A percentile compares a stretch with the other conserved stretches of the same genome.
phyloP scores from a whole-genome alignment of 2,329 filamentous ascomycete species.

The Coniochaeta sp. region DNA sequence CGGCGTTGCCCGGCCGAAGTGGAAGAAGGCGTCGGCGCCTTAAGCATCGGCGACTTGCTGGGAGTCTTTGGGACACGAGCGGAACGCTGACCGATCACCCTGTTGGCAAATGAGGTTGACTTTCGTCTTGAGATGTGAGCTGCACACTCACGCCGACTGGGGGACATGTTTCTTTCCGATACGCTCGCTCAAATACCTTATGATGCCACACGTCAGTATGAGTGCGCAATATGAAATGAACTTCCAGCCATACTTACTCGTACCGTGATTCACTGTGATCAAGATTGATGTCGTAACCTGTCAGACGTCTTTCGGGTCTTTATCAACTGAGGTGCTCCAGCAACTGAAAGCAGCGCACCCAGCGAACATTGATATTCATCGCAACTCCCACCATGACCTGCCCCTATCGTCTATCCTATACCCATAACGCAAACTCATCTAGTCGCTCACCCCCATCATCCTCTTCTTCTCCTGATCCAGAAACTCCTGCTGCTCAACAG shows the following conservation, averaged over 20 bases:
- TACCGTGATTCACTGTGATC: too few species aligned
- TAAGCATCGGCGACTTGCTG: neutral
- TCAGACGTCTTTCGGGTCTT: too few species aligned
- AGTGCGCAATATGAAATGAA: neutral
- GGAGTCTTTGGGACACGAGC: neutral
- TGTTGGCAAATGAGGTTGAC: too few species aligned
- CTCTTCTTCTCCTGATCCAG: conserved; percentile 29
- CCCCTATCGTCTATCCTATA: neutral
- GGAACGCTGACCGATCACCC: too few species aligned
- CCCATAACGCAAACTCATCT: neutral
- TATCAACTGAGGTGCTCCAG: too few species aligned
- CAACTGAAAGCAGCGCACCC: too few species aligned
- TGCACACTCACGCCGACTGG: too few species aligned
- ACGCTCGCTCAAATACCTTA: neutral
- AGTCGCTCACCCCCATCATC: conserved; percentile 1
- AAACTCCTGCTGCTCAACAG: conserved; percentile 50
- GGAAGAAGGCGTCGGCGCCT: neutral
- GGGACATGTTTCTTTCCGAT: neutral
- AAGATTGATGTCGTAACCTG: too few species aligned
- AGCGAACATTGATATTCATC: too few species aligned
- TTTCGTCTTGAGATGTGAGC: too few species aligned
- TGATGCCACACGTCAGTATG: neutral
- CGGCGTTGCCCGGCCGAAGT: neutral
- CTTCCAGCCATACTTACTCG: neutral
- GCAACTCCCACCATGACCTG: neutral